Percentiles rank a stretch among this genome's conserved stretches.
Conservation (phyloP, 169 alveolate species). For the Plasmodium chabaudi region DNA sequence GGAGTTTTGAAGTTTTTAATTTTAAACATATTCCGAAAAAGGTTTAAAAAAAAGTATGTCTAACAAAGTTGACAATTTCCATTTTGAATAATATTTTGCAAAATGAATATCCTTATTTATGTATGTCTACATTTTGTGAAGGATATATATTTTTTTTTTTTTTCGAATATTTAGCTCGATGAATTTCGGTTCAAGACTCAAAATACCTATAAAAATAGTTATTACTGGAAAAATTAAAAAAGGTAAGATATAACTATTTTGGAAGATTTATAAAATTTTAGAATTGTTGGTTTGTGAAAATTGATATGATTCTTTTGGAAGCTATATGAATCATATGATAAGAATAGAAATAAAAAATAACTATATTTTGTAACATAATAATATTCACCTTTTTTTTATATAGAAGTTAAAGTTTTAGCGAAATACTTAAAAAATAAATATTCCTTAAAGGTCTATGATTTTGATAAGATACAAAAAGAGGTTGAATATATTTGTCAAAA, state of each 20-base stretch:
- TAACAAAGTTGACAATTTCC: too few species aligned
- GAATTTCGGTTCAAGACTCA: not conserved
- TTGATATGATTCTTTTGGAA: too few species aligned
- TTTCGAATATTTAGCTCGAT: not conserved
- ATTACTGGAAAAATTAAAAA: slow-evolving; percentile 70
- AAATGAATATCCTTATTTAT: not conserved
- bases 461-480: slow-evolving; percentile 36
- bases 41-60: slow-evolving; percentile 3
- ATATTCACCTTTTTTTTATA: not conserved
- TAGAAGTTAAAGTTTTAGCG: slow-evolving; percentile 38
- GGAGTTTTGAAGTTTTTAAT: slow-evolving; percentile 42
- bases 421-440: slow-evolving; percentile 29
- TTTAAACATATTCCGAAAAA: slow-evolving; percentile 25
- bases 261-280: not conserved
- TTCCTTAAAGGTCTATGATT: slow-evolving; percentile 33
- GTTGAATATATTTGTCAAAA: slow-evolving; percentile 10
- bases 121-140: not conserved
- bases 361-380: not conserved
- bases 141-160: not conserved
- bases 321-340: not conserved
- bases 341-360: not conserved
- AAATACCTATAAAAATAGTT: slow-evolving; percentile 40
- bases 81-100: too few species aligned
- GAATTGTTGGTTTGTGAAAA: too few species aligned
- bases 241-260: not conserved